phyloP scores from a whole-genome alignment of 2,329 filamentous ascomycete species.

The Coleophoma crateriformis region DNA sequence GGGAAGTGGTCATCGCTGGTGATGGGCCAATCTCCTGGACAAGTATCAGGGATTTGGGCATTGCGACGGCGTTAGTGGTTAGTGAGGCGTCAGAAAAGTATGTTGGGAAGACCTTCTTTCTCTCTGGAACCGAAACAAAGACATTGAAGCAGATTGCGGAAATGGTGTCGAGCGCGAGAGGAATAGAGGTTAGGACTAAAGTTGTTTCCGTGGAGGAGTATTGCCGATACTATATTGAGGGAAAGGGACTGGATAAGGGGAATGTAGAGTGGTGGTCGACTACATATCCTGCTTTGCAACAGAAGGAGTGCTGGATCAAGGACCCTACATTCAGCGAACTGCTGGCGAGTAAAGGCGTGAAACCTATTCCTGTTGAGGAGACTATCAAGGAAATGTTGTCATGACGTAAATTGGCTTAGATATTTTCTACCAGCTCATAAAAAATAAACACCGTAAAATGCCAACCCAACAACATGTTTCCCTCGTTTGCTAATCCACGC shows the following conservation, averaged over 20 bases:
- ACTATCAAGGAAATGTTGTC: conserved; percentile 15
- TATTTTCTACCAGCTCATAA: neutral
- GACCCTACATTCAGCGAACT: conserved; percentile 15
- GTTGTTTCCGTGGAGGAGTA: conserved; percentile 14
- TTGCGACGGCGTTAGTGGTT: conserved; percentile 15
- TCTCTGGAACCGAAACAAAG: conserved; percentile 6
- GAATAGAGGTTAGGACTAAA: conserved; percentile 8
- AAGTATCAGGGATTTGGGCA: conserved; percentile 16
- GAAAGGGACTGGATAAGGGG: conserved; percentile 8
- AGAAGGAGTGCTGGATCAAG: conserved; percentile 14
- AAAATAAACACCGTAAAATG: neutral
- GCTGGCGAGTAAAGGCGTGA: conserved; percentile 6
- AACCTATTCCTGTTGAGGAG: conserved; percentile 10
- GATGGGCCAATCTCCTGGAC: conserved; percentile 20
- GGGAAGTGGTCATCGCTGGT: conserved; percentile 18
- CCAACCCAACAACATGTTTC: neutral
- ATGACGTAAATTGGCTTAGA: neutral
- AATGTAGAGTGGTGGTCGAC: conserved; percentile 17
- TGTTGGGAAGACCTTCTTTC: conserved; percentile 13
- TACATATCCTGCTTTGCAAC: conserved; percentile 14
- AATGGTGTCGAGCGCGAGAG: conserved; percentile 8
- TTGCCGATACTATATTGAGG: conserved; percentile 11
- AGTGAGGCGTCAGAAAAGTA: conserved; percentile 8
- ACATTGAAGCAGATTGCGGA: conserved; percentile 13
- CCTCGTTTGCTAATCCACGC: neutral